These are phyloP conservation scores for Saccharomycopsis hybrid DNA, from an alignment of 1,139 yeast genomes.

Conservation along the genomic window DNA sequence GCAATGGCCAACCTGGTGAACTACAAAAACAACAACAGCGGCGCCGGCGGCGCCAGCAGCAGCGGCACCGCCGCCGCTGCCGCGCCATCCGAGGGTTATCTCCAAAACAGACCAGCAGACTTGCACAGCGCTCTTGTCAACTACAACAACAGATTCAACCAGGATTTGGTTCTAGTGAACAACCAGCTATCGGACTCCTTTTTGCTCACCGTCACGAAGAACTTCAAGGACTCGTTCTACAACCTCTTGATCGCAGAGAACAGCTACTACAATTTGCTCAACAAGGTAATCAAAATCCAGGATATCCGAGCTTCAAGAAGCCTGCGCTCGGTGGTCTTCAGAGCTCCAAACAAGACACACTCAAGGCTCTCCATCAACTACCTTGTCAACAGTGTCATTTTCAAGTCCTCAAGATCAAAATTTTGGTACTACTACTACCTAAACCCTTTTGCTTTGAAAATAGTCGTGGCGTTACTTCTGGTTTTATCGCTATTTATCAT, in stretches of 20 bases:
- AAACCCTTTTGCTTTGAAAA: slow-evolving; percentile 41
- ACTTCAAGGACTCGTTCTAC: slow-evolving; percentile 33
- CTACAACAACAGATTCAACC: slow-evolving; percentile 38
- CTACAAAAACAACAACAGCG: slow-evolving; percentile 24
- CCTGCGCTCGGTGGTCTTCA: slow-evolving; percentile 32
- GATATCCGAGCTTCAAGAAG: slow-evolving; percentile 35
- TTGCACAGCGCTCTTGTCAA: slow-evolving; percentile 34
- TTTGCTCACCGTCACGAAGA: slow-evolving; percentile 33
- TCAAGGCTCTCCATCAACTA: slow-evolving; percentile 31
- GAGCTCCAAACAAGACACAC: slow-evolving; percentile 27
- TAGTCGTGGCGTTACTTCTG: slow-evolving; percentile 36
- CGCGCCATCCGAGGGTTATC: background rate
- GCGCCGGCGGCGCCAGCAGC: slow-evolving; percentile 21
- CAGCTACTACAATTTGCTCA: slow-evolving; percentile 36
- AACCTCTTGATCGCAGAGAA: slow-evolving; percentile 36
- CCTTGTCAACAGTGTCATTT: slow-evolving; percentile 4
- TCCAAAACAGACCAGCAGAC: slow-evolving; percentile 31
- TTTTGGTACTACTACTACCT: slow-evolving; percentile 28
- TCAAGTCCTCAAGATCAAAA: slow-evolving; percentile 27
- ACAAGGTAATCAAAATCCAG: slow-evolving; percentile 35
- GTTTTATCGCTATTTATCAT: slow-evolving; percentile 48
- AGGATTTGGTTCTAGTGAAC: slow-evolving; percentile 21
- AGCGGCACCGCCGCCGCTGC: slow-evolving; percentile 19
- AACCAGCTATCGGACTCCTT: slow-evolving; percentile 26
- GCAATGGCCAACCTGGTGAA: slow-evolving; percentile 25